These are phyloP conservation scores for Cynanchum wilfordii DNA, from an alignment of 257 asterid genomes.

Conservation along the genomic window DNA sequence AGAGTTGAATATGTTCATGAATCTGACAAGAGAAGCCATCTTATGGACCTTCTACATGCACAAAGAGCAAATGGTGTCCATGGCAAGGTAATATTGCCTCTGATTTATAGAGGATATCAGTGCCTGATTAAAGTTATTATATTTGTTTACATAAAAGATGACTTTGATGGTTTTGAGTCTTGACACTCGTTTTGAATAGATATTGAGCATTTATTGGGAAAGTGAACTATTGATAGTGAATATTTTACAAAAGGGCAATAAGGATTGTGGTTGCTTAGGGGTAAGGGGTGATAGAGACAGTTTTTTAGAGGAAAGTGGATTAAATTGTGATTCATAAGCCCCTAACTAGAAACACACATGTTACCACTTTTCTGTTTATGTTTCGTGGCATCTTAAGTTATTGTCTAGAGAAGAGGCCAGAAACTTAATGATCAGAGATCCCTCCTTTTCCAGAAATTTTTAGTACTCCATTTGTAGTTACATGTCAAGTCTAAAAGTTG, in stretches of 20 bases:
- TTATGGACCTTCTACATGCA: constrained; percentile 98
- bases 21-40: constrained; percentile 91
- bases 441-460: background rate
- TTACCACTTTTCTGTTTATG: background rate
- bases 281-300: background rate
- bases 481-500: background rate
- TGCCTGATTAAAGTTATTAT: background rate
- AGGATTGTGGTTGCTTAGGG: background rate
- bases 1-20: constrained; percentile 94
- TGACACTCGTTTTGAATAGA: background rate
- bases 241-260: background rate
- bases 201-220: background rate
- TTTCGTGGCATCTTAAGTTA: background rate
- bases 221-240: background rate
- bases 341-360: background rate
- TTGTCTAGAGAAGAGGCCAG: background rate
- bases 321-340: background rate
- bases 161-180: background rate
- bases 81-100: constrained; percentile 53
- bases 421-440: background rate
- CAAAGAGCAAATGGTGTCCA: constrained; percentile 70
- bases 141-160: background rate
- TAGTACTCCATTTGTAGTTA: too few relatives aligned
- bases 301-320: background rate
- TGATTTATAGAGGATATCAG: background rate